phyloP scores from a whole-genome alignment of 371 early-diverging fungal genomes.

The Phascolomyces articulosus region DNA sequence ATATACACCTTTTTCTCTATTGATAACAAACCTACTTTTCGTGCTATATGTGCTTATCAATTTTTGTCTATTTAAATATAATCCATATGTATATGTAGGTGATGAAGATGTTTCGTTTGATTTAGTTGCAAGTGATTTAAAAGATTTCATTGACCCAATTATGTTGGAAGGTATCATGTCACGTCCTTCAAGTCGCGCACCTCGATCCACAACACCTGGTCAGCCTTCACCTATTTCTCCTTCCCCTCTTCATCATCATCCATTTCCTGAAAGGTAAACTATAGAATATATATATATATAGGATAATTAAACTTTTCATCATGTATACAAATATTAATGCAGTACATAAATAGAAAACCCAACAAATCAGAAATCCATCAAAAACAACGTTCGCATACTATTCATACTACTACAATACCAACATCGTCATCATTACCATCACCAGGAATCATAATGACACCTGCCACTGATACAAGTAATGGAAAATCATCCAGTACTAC shows the following conservation, averaged over 20 bases:
- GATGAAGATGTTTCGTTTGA: constrained; percentile 22
- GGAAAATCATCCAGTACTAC: neutral
- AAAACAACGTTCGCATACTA: neutral
- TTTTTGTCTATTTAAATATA: no score
- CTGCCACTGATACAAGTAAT: no score
- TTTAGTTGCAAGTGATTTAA: constrained; percentile 18
- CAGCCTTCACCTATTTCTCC: neutral
- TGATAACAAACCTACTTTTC: no score
- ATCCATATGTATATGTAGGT: neutral
- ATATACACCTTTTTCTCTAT: neutral
- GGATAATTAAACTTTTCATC: no score
- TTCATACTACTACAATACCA: no score
- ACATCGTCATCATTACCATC: no score
- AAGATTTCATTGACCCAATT: constrained; percentile 21
- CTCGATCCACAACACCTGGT: constrained; percentile 8
- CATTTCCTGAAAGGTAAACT: neutral
- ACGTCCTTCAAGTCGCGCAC: constrained; percentile 22
- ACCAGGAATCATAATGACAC: neutral
- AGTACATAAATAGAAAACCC: no score
- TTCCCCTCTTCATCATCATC: no score
- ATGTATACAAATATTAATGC: no score
- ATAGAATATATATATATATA: no score
- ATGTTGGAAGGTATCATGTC: constrained; percentile 20
- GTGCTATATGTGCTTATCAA: no score
- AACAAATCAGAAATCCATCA: no score